A percentile compares a stretch with the other conserved stretches of the same genome.
These are phyloP conservation scores for Meyerozyma elateridarum DNA, from an alignment of 1,139 yeast species.

Conservation along the genomic window DNA sequence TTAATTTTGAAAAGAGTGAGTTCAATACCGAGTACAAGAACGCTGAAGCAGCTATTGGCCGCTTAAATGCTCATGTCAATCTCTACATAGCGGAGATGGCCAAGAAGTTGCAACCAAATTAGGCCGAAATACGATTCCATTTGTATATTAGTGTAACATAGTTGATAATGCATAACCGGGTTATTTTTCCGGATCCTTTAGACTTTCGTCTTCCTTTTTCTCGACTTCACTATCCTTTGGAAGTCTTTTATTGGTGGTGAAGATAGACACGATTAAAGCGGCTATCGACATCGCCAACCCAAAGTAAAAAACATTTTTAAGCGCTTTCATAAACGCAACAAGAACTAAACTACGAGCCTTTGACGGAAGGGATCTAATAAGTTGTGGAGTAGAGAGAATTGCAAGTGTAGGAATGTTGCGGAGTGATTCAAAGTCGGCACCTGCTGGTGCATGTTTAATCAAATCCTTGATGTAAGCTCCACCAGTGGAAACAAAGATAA, in stretches of 20 bases:
- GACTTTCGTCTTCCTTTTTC: slow-evolving; percentile 14
- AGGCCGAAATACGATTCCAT: not conserved
- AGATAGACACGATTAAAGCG: slow-evolving; percentile 25
- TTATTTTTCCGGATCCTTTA: not conserved
- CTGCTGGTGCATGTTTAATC: slow-evolving; percentile 12
- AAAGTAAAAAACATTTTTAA: slow-evolving; percentile 39
- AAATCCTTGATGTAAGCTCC: slow-evolving; percentile 17
- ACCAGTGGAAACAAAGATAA: slow-evolving; percentile 35
- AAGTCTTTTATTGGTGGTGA: slow-evolving; percentile 34
- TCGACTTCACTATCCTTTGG: slow-evolving; percentile 31
- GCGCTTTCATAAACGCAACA: slow-evolving; percentile 31
- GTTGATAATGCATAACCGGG: not conserved
- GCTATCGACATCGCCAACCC: slow-evolving; percentile 30
- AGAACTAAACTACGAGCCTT: slow-evolving; percentile 20
- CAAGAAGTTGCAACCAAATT: slow-evolving; percentile 24
- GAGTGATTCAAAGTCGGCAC: slow-evolving; percentile 15
- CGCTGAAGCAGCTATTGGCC: slow-evolving; percentile 50
- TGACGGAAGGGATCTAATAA: slow-evolving; percentile 23
- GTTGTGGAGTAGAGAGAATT: slow-evolving; percentile 26
- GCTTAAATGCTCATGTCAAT: slow-evolving; percentile 49
- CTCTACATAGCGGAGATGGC: slow-evolving; percentile 46
- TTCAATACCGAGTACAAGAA: slow-evolving; percentile 53
- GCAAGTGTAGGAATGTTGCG: slow-evolving; percentile 15
- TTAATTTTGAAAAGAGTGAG: slow-evolving; percentile 36
- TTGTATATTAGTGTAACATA: slow-evolving; percentile 4